Evolutionary conservation across 192 early-diverging fungal genomes (phyloP).

Genomic region (Pilobolus umbonatus): DNA sequence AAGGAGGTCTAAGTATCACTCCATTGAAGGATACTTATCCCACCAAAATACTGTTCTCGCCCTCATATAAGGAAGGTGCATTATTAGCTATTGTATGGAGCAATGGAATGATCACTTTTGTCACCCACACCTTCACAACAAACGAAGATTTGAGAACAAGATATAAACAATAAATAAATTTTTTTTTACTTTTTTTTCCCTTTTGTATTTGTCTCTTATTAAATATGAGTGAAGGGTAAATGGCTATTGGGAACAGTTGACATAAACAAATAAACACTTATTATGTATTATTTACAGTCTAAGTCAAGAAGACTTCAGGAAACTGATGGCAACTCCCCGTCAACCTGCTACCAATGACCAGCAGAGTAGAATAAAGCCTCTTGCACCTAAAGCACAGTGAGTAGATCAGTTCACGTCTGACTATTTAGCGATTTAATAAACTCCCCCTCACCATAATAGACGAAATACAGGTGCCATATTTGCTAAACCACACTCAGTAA

Average conservation of each 20-base stretch:
- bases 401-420: background rate
- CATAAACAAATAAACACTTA: background rate
- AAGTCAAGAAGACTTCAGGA: constrained; percentile 78
- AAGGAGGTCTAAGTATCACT: background rate
- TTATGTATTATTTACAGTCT: constrained; percentile 33
- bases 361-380: constrained; percentile 4
- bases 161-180: too few relatives aligned
- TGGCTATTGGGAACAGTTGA: background rate
- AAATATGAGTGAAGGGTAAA: constrained; percentile 20
- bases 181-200: too few relatives aligned
- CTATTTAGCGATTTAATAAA: background rate
- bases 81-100: constrained; percentile 27
- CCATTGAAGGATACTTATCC: constrained; percentile 7
- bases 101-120: constrained; percentile 22
- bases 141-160: too few relatives aligned
- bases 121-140: constrained; percentile 5
- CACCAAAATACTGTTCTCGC: constrained; percentile 11
- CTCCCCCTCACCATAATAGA: constrained; percentile 14
- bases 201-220: too few relatives aligned
- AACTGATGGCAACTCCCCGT: constrained; percentile 69
- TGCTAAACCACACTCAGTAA: constrained; percentile 40
- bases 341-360: constrained; percentile 17
- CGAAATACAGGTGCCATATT: constrained; percentile 36
- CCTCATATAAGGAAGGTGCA: constrained; percentile 12
- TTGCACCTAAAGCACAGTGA: background rate